Evolutionary conservation across 192 early-diverging fungal species (phyloP).

Genomic region (Jimgerdemannia lactiflua): DNA sequence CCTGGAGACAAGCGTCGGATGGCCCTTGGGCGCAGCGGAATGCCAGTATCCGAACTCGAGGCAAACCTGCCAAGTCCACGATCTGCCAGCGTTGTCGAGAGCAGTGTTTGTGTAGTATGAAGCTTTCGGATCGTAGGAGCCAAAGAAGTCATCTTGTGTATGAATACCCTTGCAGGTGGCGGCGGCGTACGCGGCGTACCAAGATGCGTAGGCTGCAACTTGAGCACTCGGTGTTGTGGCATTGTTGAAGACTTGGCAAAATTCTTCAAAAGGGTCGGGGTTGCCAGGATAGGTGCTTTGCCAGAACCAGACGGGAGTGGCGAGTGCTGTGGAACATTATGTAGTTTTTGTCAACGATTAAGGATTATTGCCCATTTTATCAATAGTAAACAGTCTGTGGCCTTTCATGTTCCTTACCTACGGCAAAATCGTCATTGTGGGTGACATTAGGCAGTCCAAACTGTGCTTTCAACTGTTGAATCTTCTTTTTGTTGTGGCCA

Average conservation of each 20-base stretch:
- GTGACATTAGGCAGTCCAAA: conserved; percentile 3
- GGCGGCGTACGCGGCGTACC: not conserved
- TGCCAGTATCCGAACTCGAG: conserved; percentile 73
- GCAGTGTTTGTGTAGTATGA: conserved; percentile 1
- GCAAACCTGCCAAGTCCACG: conserved; percentile 62
- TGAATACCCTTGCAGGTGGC: not conserved
- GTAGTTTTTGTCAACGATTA: no score
- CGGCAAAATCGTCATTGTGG: conserved; percentile 9
- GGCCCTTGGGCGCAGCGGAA: conserved; percentile 29
- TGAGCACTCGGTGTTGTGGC: not conserved
- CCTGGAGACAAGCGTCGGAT: conserved; percentile 34
- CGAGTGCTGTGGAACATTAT: not conserved
- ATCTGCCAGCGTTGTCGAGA: not conserved
- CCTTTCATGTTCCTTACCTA: not conserved
- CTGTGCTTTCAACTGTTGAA: conserved; percentile 11
- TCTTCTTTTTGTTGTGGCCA: conserved; percentile 18
- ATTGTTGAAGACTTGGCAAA: not conserved
- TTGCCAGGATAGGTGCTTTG: not conserved
- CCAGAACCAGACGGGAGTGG: not conserved
- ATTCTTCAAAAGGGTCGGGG: not conserved
- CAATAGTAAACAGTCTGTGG: not conserved
- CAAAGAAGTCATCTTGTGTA: conserved; percentile 11
- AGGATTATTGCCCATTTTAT: not conserved
- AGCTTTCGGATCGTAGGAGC: conserved; percentile 16
- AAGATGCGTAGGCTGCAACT: not conserved